Evolutionary conservation across 805 yeast genomes (phyloP).

Genomic region (Lachancea quebecensis): DNA sequence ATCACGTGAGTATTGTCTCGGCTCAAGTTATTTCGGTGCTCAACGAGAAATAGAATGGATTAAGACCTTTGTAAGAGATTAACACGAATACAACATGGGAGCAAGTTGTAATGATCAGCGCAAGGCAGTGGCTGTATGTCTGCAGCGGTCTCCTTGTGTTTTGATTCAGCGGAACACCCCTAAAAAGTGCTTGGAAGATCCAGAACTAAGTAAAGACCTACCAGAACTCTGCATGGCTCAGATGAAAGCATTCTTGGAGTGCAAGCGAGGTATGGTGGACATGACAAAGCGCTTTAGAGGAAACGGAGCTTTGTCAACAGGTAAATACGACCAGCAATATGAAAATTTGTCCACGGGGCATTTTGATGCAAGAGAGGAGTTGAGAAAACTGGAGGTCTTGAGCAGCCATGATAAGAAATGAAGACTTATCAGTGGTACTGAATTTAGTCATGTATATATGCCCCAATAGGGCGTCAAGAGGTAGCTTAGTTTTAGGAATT

Average conservation of each 20-base stretch:
- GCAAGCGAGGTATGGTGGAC: constrained; percentile 86
- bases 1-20: no score
- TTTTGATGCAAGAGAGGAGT: constrained; percentile 75
- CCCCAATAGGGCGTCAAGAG: not conserved
- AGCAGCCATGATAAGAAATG: constrained; percentile 43
- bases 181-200: constrained; percentile 76
- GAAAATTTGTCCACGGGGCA: constrained; percentile 74
- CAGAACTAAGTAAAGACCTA: constrained; percentile 63
- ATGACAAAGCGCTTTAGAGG: constrained; percentile 89
- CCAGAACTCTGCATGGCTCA: constrained; percentile 88
- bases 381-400: constrained; percentile 59
- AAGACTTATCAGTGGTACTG: not conserved
- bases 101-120: constrained; percentile 91
- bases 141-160: constrained; percentile 95
- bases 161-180: constrained; percentile 85
- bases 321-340: constrained; percentile 83
- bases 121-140: constrained; percentile 90
- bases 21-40: no score
- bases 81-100: constrained; percentile 36
- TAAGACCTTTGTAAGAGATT: not conserved
- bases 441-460: not conserved
- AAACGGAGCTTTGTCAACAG: constrained; percentile 88
- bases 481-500: no score
- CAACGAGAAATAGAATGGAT: not conserved
- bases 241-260: constrained; percentile 78